These are phyloP conservation scores for Geotrichum ghanense DNA, from an alignment of 805 yeast genomes.

Conservation along the genomic window DNA sequence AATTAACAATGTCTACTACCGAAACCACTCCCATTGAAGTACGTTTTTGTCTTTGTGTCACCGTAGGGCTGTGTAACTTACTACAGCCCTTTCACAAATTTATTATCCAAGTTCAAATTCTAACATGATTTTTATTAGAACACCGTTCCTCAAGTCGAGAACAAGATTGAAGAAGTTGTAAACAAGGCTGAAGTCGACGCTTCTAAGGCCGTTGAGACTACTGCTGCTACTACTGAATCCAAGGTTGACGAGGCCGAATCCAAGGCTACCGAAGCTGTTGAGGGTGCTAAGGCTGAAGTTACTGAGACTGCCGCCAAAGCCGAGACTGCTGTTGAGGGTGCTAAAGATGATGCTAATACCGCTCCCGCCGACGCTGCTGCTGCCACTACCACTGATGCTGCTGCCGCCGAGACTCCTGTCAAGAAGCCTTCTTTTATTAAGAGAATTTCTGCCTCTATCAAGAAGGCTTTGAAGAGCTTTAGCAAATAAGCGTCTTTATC, in stretches of 20 bases:
- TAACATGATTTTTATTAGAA: too few species aligned
- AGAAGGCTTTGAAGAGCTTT: constrained; percentile 23
- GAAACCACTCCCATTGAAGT: neutral
- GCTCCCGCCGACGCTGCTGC: constrained; percentile 9
- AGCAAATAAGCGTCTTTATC: constrained; percentile 16
- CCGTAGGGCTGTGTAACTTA: too few species aligned
- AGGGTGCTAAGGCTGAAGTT: constrained; percentile 6
- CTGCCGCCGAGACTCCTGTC: constrained; percentile 13
- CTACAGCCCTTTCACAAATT: too few species aligned
- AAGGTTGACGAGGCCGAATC: neutral
- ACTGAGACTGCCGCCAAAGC: constrained; percentile 5
- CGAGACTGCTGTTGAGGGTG: constrained; percentile 6
- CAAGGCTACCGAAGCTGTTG: constrained; percentile 3
- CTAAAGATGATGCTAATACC: constrained; percentile 8
- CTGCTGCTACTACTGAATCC: constrained; percentile 6
- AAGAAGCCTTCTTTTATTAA: constrained; percentile 2
- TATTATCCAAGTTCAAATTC: too few species aligned
- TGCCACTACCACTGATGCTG: constrained; percentile 11
- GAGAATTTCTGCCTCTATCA: constrained; percentile 12
- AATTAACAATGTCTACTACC: neutral
- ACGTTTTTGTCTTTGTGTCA: too few species aligned
- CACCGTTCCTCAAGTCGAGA: too few species aligned
- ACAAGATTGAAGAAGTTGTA: constrained; percentile 5
- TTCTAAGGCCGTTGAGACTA: constrained; percentile 1
- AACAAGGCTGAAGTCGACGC: constrained; percentile 4